Percentiles rank a stretch among this genome's conserved stretches.
These are phyloP conservation scores for Pharnaceum exiguum DNA, from an alignment of 148 eudicot genomes.

Conservation along the genomic window DNA sequence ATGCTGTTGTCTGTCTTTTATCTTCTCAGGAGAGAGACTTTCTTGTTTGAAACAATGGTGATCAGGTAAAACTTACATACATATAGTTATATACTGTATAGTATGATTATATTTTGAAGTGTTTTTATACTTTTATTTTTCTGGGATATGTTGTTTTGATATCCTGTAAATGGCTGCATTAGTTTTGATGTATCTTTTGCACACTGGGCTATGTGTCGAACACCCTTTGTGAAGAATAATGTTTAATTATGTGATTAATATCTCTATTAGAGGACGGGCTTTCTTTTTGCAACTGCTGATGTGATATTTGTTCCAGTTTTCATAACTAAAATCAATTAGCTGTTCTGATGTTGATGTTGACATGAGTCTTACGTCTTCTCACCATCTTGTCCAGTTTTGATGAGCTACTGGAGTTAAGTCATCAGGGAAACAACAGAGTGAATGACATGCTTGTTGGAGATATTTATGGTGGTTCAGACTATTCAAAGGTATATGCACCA, in stretches of 20 bases:
- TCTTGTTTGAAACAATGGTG: conserved; percentile 24
- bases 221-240: too few relatives aligned
- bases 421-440: conserved; percentile 68
- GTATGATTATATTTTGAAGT: neutral
- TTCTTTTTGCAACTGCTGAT: too few relatives aligned
- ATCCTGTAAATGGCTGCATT: neutral
- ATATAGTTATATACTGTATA: neutral
- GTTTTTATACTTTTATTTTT: neutral
- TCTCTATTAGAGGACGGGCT: too few relatives aligned
- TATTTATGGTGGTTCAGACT: conserved; percentile 80
- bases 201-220: neutral
- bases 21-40: conserved; percentile 18
- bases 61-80: conserved; percentile 2
- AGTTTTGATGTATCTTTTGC: neutral
- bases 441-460: conserved; percentile 99
- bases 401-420: conserved; percentile 87
- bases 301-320: too few relatives aligned
- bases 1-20: conserved; percentile 14
- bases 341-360: conserved; percentile 1
- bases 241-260: too few relatives aligned
- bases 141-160: conserved; percentile 31
- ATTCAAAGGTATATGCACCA: conserved; percentile 54
- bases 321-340: neutral
- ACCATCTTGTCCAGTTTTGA: conserved; percentile 93
- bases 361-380: neutral